A percentile compares a stretch with the other conserved stretches of the same genome.
Conservation (phyloP, 805 yeast species). For the Hermanozyma aechmeae region DNA sequence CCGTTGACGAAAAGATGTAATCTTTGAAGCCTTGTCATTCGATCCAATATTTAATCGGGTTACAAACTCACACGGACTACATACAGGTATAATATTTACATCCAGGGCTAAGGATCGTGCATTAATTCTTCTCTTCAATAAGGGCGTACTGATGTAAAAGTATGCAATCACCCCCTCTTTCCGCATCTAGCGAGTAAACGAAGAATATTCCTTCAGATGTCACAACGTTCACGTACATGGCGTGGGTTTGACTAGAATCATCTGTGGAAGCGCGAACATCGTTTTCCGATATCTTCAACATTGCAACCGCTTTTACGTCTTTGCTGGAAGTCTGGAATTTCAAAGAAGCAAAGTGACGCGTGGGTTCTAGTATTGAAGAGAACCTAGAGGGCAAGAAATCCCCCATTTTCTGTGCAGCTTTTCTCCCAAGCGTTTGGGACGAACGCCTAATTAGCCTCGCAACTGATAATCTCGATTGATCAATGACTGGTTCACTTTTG, state of each 20-base stretch:
- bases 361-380: conserved; percentile 78
- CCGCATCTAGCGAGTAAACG: conserved; percentile 75
- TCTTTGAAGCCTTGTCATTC: no score
- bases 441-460: conserved; percentile 70
- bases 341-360: conserved; percentile 84
- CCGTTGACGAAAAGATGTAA: no score
- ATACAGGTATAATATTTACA: no score
- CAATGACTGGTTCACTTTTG: conserved; percentile 56
- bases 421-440: conserved; percentile 67
- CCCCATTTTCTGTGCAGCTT: conserved; percentile 83
- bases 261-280: no score
- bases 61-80: no score
- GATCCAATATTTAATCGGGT: no score
- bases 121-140: conserved; percentile 13
- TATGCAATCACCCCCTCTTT: conserved; percentile 88
- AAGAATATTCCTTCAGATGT: conserved; percentile 76
- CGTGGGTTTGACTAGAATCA: no score
- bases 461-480: conserved; percentile 59
- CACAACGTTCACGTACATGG: conserved; percentile 63
- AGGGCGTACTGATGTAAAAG: conserved; percentile 63
- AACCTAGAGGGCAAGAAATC: conserved; percentile 76
- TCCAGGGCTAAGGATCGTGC: no score
- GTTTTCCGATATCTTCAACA: no score
- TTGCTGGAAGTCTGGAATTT: conserved; percentile 43
- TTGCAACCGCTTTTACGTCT: conserved; percentile 35